A percentile compares a stretch with the other conserved stretches of the same genome.
phyloP scores from a whole-genome alignment of 1,284 basidiomycete species.

The Wallemia mellicola region DNA sequence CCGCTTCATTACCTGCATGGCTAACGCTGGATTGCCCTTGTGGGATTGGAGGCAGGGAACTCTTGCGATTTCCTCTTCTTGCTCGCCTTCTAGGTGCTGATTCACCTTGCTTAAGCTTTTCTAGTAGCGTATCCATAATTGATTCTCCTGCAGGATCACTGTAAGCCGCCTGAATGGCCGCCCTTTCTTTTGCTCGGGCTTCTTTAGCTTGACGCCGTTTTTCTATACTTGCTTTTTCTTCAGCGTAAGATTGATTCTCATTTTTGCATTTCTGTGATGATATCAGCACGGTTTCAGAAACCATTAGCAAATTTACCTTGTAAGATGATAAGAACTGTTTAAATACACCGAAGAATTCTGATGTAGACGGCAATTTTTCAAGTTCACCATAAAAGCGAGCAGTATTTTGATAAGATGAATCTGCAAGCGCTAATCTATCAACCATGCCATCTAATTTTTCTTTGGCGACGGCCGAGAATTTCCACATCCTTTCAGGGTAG shows the following conservation, averaged over 20 bases:
- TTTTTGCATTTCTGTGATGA: conserved; percentile 43
- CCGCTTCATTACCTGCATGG: conserved; percentile 24
- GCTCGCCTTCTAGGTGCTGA: conserved; percentile 18
- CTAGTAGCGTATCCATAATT: conserved; percentile 36
- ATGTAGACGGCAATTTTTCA: conserved; percentile 43
- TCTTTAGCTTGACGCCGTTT: conserved; percentile 19
- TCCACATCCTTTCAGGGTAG: conserved; percentile 68
- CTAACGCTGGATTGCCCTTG: conserved; percentile 16
- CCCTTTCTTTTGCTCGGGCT: conserved; percentile 19
- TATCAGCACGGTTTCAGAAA: not conserved
- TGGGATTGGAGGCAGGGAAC: conserved; percentile 16
- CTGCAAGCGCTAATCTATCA: conserved; percentile 56
- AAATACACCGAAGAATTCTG: conserved; percentile 80
- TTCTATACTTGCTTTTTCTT: conserved; percentile 31
- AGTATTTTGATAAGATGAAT: conserved; percentile 46
- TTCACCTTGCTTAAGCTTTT: conserved; percentile 39
- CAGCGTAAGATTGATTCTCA: conserved; percentile 38
- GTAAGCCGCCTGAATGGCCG: conserved; percentile 27
- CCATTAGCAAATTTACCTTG: conserved; percentile 24
- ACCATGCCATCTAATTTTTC: conserved; percentile 44
- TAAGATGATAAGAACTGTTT: conserved; percentile 81
- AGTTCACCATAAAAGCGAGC: conserved; percentile 75
- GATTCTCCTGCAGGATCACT: conserved; percentile 23
- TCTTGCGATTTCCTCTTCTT: conserved; percentile 14
- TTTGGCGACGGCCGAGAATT: conserved; percentile 42